Evolutionary conservation across 1,284 basidiomycete species (phyloP), one percentile per base, ranked within the genome.

Genomic region (Ganoderma sp.): DNA sequence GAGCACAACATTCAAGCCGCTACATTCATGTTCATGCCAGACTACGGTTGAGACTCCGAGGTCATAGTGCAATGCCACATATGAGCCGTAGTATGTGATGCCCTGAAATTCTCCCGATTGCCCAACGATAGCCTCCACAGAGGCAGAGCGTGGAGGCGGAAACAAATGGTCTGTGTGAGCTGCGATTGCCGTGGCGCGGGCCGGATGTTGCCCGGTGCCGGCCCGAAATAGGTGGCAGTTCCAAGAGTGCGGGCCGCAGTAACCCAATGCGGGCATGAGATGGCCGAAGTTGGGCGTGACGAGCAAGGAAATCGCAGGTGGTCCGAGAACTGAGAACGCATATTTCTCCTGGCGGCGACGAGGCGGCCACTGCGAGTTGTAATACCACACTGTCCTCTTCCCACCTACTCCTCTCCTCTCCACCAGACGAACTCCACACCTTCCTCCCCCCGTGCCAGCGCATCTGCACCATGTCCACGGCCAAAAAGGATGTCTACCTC

Each of bases 401-500:
- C 39, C 54, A 25, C 52, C 52, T 48, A 8, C 32, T 17, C 32
- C 41, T 64, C 39, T 61, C 57, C n/a, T 45, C 56, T 19, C 59
- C 8, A 17, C 61, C 60, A n/a, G 56, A 34, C 32, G 22, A 17
- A 9, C 43, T 41, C 32, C 22, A 42, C 22, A 42, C 37, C 34
- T 43, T 39, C 52, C 48, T 28, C 39, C 7, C 43, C 43, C 39
- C 15, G 7, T 56, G 3, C 2, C 41, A 25, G 1, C 41, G 7
- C 58, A 15, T 42, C 48, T 42, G 52, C 48, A 52, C 15, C 42
- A 80, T 80, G 79, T 67, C 76, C 59, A 56, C 76, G 37, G 61
- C 67, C 59, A 65, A 71, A 45, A 74, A 77, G 64, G 90, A 93
- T 70, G 79, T 85, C 19, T 94, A 91, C 79, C 82, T 97, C 69